Evolutionary conservation across 345 rosid genomes (phyloP).

Genomic region (Bruguiera gymnorhiza): DNA sequence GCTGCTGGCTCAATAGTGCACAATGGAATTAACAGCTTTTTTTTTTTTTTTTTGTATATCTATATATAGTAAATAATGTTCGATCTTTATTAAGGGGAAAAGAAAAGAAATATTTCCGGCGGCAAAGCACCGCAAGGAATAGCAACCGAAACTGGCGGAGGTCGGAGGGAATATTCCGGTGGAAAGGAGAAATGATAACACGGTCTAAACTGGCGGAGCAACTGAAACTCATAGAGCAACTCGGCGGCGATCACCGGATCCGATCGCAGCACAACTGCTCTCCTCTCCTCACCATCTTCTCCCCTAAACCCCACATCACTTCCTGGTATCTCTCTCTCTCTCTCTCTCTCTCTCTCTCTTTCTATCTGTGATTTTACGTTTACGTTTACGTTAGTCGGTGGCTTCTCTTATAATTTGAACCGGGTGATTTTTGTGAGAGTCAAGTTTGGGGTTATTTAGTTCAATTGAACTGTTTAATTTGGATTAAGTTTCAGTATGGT

Average conservation of each 20-base stretch:
- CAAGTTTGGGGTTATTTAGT: neutral
- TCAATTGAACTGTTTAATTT: too few relatives aligned
- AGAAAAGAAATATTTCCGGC: too few relatives aligned
- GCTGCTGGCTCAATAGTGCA: neutral
- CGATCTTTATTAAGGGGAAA: too few relatives aligned
- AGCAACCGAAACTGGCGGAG: too few relatives aligned
- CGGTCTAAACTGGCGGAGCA: conserved; percentile 57
- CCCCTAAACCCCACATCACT: conserved; percentile 42
- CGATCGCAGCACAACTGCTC: conserved; percentile 43
- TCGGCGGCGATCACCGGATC: conserved; percentile 51
- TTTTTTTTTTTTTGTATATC: too few relatives aligned
- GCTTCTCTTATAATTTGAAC: too few relatives aligned
- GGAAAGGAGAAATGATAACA: conserved; percentile 42
- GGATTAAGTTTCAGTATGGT: too few relatives aligned
- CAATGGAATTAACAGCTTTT: neutral
- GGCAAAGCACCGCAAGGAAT: too few relatives aligned
- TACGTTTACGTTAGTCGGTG: neutral
- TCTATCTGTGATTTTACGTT: neutral
- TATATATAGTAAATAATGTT: too few relatives aligned
- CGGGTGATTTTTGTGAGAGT: neutral
- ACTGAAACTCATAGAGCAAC: conserved; percentile 49
- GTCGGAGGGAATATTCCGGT: too few relatives aligned
- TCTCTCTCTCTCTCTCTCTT: neutral
- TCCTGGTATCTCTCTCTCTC: conserved; percentile 29
- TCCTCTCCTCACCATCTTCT: conserved; percentile 53